Evolutionary conservation across 2,329 filamentous ascomycete genomes (phyloP).

Genomic region (Purpureocillium takamizusanense): DNA sequence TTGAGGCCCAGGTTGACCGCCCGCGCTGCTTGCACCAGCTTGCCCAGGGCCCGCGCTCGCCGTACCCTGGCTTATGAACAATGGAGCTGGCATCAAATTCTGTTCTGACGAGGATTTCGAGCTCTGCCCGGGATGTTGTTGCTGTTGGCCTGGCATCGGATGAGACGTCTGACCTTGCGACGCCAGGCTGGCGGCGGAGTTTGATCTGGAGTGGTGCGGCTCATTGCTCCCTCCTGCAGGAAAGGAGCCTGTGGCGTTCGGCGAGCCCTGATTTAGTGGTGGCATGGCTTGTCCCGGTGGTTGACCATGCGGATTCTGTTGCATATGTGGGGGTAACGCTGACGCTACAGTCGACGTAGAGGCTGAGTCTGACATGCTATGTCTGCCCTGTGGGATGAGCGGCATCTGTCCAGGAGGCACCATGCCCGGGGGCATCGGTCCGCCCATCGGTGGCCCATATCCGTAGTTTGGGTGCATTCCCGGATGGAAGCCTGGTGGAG

Average conservation of each 20-base stretch:
- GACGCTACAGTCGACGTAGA: background rate
- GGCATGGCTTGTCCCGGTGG: background rate
- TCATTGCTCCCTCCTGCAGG: background rate
- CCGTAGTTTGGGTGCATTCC: background rate
- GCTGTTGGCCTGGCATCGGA: background rate
- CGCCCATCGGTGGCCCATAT: background rate
- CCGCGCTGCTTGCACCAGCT: background rate
- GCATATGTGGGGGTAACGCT: background rate
- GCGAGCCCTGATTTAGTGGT: too few relatives aligned
- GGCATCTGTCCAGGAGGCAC: background rate
- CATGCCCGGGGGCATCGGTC: constrained; percentile 1
- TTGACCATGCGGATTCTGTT: background rate
- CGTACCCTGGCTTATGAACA: constrained; percentile 1
- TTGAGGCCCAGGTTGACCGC: background rate
- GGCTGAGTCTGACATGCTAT: constrained; percentile 2
- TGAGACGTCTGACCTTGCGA: constrained; percentile 1
- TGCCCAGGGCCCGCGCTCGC: too few relatives aligned
- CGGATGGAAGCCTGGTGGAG: background rate
- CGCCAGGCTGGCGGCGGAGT: background rate
- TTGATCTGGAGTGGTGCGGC: background rate
- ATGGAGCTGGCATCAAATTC: constrained; percentile 4
- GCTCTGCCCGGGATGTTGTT: background rate
- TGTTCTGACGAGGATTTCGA: background rate
- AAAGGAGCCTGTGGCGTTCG: too few relatives aligned
- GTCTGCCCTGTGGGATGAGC: background rate